Percentiles rank a stretch among this genome's conserved stretches.
These are phyloP conservation scores for Symbiotaphrina buchneri DNA, from an alignment of 495 filamentous ascomycete genomes.

Conservation along the genomic window DNA sequence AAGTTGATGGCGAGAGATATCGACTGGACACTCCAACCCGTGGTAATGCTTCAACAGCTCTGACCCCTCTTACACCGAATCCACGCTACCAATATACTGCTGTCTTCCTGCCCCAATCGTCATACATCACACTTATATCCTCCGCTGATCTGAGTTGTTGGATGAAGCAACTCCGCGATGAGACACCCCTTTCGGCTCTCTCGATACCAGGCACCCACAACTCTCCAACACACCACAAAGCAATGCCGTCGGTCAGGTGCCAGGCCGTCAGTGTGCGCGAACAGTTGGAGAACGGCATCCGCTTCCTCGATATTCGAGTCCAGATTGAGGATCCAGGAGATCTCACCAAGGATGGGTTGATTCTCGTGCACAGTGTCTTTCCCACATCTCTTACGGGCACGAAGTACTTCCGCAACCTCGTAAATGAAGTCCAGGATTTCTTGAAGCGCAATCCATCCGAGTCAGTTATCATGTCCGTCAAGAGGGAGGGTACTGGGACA, in stretches of 20 bases:
- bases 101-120: constrained; percentile 39
- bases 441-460: constrained; percentile 59
- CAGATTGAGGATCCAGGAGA: constrained; percentile 35
- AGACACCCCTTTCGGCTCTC: constrained; percentile 51
- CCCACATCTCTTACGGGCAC: constrained; percentile 46
- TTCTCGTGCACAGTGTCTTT: constrained; percentile 58
- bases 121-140: constrained; percentile 57
- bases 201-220: constrained; percentile 96
- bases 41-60: constrained; percentile 27
- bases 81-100: constrained; percentile 42
- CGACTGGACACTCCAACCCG: constrained; percentile 36
- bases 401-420: constrained; percentile 53
- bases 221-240: constrained; percentile 57
- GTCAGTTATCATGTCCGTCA: constrained; percentile 67
- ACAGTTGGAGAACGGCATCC: constrained; percentile 77
- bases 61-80: constrained; percentile 28
- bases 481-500: constrained; percentile 68
- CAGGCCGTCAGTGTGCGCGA: constrained; percentile 54
- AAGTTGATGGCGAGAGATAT: constrained; percentile 33
- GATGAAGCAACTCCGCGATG: constrained; percentile 54
- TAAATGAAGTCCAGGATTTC: constrained; percentile 49
- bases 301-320: constrained; percentile 84
- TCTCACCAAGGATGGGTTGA: constrained; percentile 27
- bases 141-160: constrained; percentile 47
- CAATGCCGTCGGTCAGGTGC: constrained; percentile 83